A percentile compares a stretch with the other conserved stretches of the same genome.
Evolutionary conservation across 2,329 filamentous ascomycete genomes (phyloP).

Genomic region (Plenodomus lindquistii): DNA sequence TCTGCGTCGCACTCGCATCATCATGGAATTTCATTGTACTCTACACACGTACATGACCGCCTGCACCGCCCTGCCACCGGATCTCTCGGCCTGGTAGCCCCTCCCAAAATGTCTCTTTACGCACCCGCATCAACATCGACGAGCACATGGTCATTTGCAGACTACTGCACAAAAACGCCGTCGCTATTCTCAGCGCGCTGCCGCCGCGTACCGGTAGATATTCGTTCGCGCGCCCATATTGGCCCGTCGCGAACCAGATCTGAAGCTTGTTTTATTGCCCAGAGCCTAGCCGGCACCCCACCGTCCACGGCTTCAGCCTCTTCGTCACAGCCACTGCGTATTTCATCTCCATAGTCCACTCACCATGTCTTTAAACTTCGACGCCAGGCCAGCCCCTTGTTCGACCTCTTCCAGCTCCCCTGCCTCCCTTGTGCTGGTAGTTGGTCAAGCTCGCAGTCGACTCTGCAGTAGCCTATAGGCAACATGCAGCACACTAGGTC

Average conservation of each 20-base stretch:
- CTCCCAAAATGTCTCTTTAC: too few species aligned
- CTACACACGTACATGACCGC: not conserved
- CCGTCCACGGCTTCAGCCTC: not conserved
- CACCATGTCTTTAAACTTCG: not conserved
- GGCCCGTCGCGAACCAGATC: not conserved
- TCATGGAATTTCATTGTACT: not conserved
- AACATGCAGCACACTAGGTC: not conserved
- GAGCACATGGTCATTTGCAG: not conserved
- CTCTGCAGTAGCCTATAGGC: not conserved
- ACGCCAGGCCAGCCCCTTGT: not conserved
- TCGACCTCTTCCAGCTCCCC: not conserved
- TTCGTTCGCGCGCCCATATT: not conserved
- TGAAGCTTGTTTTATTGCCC: not conserved
- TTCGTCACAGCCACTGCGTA: not conserved
- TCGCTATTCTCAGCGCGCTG: not conserved
- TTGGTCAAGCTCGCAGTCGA: not conserved
- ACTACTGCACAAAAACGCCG: not conserved
- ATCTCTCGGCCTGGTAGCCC: not conserved
- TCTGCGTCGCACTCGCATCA: not conserved
- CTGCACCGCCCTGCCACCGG: not conserved
- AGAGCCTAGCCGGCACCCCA: not conserved
- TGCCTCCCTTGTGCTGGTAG: not conserved
- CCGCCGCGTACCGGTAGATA: not conserved
- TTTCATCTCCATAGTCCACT: not conserved
- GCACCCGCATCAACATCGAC: not conserved